Conservation (phyloP, 2,329 filamentous ascomycete genomes). For the Coniochaeta pulveracea region DNA sequence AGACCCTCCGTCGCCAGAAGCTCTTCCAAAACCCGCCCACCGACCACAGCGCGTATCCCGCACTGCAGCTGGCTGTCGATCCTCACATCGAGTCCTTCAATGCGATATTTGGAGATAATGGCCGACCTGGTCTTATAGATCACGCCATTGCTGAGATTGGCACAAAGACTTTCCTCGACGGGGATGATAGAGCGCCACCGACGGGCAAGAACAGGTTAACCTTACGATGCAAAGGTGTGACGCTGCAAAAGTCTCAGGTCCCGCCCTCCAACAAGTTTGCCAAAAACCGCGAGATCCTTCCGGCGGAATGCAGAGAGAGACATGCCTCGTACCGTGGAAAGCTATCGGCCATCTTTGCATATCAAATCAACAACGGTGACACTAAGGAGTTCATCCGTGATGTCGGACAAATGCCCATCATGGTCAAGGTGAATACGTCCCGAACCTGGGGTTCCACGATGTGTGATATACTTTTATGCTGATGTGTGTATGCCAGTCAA, state of each 20-base stretch:
- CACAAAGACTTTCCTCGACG: conserved; percentile 77
- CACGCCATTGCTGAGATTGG: conserved; percentile 82
- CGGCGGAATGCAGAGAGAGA: conserved; percentile 87
- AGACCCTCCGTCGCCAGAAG: conserved; percentile 74
- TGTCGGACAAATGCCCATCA: conserved; percentile 80
- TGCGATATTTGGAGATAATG: conserved; percentile 65
- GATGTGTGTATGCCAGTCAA: no score
- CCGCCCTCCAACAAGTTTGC: conserved; percentile 77
- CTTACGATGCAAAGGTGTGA: conserved; percentile 70
- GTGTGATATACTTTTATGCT: no score
- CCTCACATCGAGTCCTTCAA: conserved; percentile 97
- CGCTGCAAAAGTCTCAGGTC: conserved; percentile 70
- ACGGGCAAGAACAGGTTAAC: conserved; percentile 61
- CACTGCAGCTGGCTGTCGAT: conserved; percentile 72
- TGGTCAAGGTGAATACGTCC: conserved; percentile 67
- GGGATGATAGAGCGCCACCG: conserved; percentile 50
- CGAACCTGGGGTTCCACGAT: no score
- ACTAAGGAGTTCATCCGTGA: conserved; percentile 75
- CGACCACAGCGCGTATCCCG: conserved; percentile 79
- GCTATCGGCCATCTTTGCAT: conserved; percentile 74
- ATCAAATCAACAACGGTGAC: conserved; percentile 76
- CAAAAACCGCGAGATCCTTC: conserved; percentile 74
- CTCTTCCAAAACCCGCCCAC: conserved; percentile 83
- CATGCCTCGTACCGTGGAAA: conserved; percentile 86
- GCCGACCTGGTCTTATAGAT: conserved; percentile 46